Base-by-base conservation (phyloP, 176 grass and related monocot species). In the Rhynchospora tenuis region DNA sequence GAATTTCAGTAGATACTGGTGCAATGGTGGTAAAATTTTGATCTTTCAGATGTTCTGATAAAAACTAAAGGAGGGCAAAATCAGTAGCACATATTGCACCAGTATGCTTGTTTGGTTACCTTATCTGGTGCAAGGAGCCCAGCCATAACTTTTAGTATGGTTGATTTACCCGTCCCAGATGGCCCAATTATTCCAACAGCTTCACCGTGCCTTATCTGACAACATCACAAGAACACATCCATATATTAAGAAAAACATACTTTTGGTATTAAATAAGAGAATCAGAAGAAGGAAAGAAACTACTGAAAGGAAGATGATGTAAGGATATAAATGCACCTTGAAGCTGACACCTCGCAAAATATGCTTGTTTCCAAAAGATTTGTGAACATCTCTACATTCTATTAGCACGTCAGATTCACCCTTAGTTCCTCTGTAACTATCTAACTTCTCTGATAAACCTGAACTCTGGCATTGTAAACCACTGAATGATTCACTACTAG, bases 171-270 rank as follows among this genome's bases (percentile, higher is more conserved):
- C 24, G 93, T 99, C 46, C 96, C 96, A 71, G 91, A 99, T 72
- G 91, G 93, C n/a, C 96, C 96, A 22, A 95, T 99, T 88, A 95
- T 93, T 71, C 96, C 93, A 87, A 99, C 91, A 87, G 96, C 93
- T 93, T 95, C 96, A 59, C 91, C 89, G 23, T 99, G 88, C 81
- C 93, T 99, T 91, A 99, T 95, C 96, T 99, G 87, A 70, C 10
- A 56, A 16, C 24, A 56, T 14, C 9, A 84, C 7, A 89, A 86
- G 8, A 52, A 51, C 46, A 74, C 23, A 52, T 16, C 48, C 28
- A 13, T 17, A 31, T 10, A 13, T 38, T 78, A 63, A 78, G 6
- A 71, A 14, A 57, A 47, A 27, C 59, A 14, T 3, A 5, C 50
- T 43, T 69, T 79, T 19, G 24, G 38, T 45, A 73, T 27, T 19